Evolutionary conservation across 1,139 yeast genomes (phyloP), one percentile per base, ranked within the genome.

Genomic region (Geotrichum reessii): DNA sequence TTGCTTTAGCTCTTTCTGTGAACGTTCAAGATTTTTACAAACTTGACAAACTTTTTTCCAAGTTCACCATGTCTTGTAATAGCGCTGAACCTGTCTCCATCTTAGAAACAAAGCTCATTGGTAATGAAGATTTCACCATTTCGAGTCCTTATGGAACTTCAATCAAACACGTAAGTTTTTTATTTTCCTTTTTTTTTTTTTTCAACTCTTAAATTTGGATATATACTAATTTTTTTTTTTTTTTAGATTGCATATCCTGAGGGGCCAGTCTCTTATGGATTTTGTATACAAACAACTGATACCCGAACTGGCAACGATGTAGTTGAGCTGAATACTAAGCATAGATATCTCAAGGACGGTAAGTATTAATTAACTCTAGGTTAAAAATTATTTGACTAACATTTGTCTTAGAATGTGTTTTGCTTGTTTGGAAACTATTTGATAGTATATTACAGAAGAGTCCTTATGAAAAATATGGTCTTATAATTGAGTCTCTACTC

Each of bases 11-110:
- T 0, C 74, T 87, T 44, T 85, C 91, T 0, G 92, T 87, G 0
- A 81, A 88, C 1, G 95, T 87, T 1, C 92, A 86, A 66, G 95
- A 88, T 69, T 82, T 84, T 14, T 87, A 87, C 73, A 81, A 81
- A 60, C 69, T 79, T 0, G 71, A 78, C 8, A 76, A 76, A 55
- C 74, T 87, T 1, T 85, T 81, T 64, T 84, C 92, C 2, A 84
- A 83, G 63, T 87, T 86, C 66, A 82, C 85, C 24, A 77, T 87
- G 50, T 86, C 90, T 11, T 79, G 90, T 2, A 76, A 85, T 1
- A 78, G 77, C 0, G 73, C 73, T 11, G 68, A 71, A 12, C 95
- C 95, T 0, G 76, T 87, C 1, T 72, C 87, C 57, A 71, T 88
- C 4, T 63, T 78, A 5, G 68, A 74, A 2, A 82, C 81, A 12